Evolutionary conservation across 495 filamentous ascomycete species (phyloP).

Genomic region (Apiosordaria backusii): DNA sequence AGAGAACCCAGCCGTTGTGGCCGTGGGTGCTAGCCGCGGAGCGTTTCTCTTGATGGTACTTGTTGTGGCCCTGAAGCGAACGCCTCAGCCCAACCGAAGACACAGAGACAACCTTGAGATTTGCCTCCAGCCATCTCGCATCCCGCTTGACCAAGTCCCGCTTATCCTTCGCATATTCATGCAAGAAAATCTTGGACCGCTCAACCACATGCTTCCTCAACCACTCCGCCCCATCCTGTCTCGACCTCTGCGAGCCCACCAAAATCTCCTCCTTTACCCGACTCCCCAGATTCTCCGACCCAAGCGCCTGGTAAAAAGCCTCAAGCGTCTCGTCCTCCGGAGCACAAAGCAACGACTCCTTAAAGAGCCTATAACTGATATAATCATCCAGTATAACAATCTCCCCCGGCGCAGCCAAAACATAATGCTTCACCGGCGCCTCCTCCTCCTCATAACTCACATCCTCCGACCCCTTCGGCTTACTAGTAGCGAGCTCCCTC

Average conservation of each 20-base stretch:
- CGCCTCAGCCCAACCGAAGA: conserved; percentile 68
- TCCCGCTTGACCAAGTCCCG: conserved; percentile 77
- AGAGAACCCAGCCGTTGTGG: conserved; percentile 36
- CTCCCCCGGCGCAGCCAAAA: conserved; percentile 62
- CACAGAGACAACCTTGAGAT: conserved; percentile 73
- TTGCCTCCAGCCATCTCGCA: conserved; percentile 82
- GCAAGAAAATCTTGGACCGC: conserved; percentile 79
- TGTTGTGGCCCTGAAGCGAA: conserved; percentile 62
- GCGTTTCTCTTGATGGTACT: conserved; percentile 64
- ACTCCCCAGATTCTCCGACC: conserved; percentile 54
- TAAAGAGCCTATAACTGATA: conserved; percentile 79
- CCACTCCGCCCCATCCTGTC: conserved; percentile 49
- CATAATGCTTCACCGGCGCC: conserved; percentile 69
- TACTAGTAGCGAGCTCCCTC: conserved; percentile 59
- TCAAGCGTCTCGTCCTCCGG: conserved; percentile 87
- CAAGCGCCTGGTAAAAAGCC: conserved; percentile 69
- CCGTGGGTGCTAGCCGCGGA: conserved; percentile 54
- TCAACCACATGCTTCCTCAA: conserved; percentile 79
- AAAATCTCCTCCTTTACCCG: conserved; percentile 59
- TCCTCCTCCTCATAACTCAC: conserved; percentile 65
- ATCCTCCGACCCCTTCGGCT: conserved; percentile 37
- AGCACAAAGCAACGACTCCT: conserved; percentile 71
- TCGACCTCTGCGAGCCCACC: conserved; percentile 46
- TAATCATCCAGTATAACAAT: conserved; percentile 85
- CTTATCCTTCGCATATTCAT: conserved; percentile 57